Evolutionary conservation across 2,329 filamentous ascomycete species (phyloP), one percentile per base, ranked within the genome.

Genomic region (Fusarium udum): DNA sequence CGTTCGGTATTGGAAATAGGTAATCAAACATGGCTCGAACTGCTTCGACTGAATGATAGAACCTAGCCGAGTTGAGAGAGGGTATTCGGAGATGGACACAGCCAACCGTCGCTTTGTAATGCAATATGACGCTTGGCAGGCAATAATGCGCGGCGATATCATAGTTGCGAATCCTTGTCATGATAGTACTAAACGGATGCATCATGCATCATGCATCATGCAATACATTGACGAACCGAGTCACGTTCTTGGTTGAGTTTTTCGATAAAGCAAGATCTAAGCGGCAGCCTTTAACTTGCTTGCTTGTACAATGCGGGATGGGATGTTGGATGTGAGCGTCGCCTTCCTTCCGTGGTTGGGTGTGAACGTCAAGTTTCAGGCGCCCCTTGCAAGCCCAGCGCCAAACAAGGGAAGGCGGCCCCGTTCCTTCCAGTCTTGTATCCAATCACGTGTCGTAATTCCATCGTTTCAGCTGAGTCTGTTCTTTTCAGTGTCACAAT

Each of bases 391-490:
- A 72, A 73, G 61, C 64, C 64, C 57, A 32, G n/a, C 24, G 16
- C 68, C 61, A 37, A 61, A 76, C 49, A 36, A 26, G 64, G 75
- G 39, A 77, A 73, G 57, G 75, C 37, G 55, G 20, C 37, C 64
- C 71, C 73, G 42, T 62, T 55, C 64, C 53, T 64, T 34, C 42
- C 53, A 45, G 15, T 12, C 20, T 12, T 14, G 13, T 6, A n/a
- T 15, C 75, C 75, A 77, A 77, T 76, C 75, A 75, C 51, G 62
- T 68, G 53, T 36, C 64, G 26, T 28, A 12, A 20, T 64, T 15
- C 46, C 58, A 64, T 51, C 15, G 60, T 74, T 69, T 77, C 75
- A 77, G 75, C 75, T 77, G 75, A 61, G 69, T 59, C 39, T 60
- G 64, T 71, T 69, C 69, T 64, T 57, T 39, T 61, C 59, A 65